phyloP scores from a whole-genome alignment of 129 eudicot species.

The Deinandra increscens region DNA sequence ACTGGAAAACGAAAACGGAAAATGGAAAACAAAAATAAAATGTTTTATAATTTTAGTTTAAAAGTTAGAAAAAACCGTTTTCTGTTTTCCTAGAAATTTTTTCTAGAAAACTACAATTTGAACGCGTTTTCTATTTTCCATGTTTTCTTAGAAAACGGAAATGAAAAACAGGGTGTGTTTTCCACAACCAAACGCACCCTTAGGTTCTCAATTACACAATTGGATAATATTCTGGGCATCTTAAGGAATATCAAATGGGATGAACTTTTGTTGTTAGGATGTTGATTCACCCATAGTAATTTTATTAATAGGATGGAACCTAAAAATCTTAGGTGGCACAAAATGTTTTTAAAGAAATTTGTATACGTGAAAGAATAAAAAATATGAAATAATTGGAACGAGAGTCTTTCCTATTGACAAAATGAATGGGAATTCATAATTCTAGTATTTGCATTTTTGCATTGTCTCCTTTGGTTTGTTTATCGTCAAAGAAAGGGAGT shows the following conservation, averaged over 20 bases:
- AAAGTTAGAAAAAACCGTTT: too few relatives aligned
- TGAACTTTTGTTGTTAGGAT: neutral
- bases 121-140: too few relatives aligned
- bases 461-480: neutral
- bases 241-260: neutral
- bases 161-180: too few relatives aligned
- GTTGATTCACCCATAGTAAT: neutral
- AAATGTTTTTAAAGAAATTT: too few relatives aligned
- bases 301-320: neutral
- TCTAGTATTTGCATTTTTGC: neutral
- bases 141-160: too few relatives aligned
- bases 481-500: neutral
- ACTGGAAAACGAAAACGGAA: too few relatives aligned
- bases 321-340: neutral
- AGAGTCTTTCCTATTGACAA: neutral
- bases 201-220: neutral
- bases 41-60: too few relatives aligned
- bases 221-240: neutral
- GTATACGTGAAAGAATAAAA: neutral
- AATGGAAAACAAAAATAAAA: too few relatives aligned
- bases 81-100: too few relatives aligned
- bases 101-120: too few relatives aligned
- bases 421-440: neutral
- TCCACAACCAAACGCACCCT: too few relatives aligned
- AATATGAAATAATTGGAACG: neutral